phyloP scores from a whole-genome alignment of 2,329 filamentous ascomycete species.

The Colletotrichum siamense region DNA sequence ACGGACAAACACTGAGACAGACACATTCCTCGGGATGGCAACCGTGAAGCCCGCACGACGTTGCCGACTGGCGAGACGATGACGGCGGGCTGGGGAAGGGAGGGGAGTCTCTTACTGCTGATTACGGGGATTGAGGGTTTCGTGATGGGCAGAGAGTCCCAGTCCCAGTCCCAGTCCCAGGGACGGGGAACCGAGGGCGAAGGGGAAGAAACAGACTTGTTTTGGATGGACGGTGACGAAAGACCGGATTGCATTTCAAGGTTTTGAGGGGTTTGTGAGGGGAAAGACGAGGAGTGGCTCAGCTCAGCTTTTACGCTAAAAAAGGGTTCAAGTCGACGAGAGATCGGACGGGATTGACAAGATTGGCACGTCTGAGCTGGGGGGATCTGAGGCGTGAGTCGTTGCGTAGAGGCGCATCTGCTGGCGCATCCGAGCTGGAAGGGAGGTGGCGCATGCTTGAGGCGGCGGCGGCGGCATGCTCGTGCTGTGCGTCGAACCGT shows the following conservation, averaged over 20 bases:
- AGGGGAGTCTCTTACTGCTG: background rate
- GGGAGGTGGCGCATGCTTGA: background rate
- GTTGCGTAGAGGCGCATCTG: background rate
- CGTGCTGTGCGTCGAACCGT: background rate
- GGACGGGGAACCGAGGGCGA: background rate
- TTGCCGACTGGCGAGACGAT: background rate
- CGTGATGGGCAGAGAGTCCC: background rate
- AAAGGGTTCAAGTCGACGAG: background rate
- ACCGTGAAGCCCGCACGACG: background rate
- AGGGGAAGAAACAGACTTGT: background rate
- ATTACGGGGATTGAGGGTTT: background rate
- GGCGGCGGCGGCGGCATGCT: background rate
- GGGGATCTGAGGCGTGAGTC: slow-evolving; percentile 5
- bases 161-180: background rate
- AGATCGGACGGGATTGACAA: slow-evolving; percentile 22
- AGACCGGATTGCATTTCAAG: background rate
- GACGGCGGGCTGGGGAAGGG: background rate
- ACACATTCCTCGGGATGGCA: background rate
- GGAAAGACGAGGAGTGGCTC: background rate
- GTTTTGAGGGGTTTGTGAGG: background rate
- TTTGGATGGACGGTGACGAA: background rate
- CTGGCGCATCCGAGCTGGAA: background rate
- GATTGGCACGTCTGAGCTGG: background rate
- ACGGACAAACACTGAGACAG: background rate
- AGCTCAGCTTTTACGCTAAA: background rate